Base-by-base conservation (phyloP, 2,329 filamentous ascomycete genomes). In the Aspergillus sp. region DNA sequence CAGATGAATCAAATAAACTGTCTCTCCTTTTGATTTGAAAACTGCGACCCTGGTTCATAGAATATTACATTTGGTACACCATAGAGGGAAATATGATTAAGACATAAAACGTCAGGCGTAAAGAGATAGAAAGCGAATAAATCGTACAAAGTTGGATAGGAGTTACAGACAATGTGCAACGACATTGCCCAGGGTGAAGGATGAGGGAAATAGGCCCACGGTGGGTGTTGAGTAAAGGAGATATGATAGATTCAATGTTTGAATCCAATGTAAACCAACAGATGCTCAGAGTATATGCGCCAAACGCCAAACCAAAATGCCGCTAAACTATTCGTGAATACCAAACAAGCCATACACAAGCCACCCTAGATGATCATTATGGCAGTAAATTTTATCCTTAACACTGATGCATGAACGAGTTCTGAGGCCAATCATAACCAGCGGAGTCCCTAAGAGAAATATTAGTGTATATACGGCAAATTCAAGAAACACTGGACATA, bases 401-500 rank as follows among this genome's bases (percentile, higher is more conserved):
- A 59, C 82, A 86, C 27, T 65, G 74, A 57, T 84, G 56, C 62
- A 85, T 76, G 46, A 81, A 72, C 1, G 72, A 72, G 54, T 86
- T 86, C 59, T 74, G 74, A 3, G 82, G 82, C 78, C 79, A 83
- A 2, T 64, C 53, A 50, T 78, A 83, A 8, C 70, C 70, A 29
- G 80, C 77, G 37, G 66, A 58, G 28, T 56, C 50, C 75, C 72
- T 73, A 29, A 27, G 27, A 30, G 13, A 32, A n/a, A 30, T 37
- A 44, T 11, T 8, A 6, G 31, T 9, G 19, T 6, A 37, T 30
- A 38, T 1, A 33, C 6, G 9, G 11, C 9, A 13, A 12, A 19
- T 19, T 19, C 19, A 19, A 19, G 2, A 4, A 2, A 4, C 19
- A 19, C 19, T 19, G 10, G 27, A 57, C 62, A 42, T 73, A 81